Conservation (phyloP, 495 filamentous ascomycete genomes). For the Halenospora varia region DNA sequence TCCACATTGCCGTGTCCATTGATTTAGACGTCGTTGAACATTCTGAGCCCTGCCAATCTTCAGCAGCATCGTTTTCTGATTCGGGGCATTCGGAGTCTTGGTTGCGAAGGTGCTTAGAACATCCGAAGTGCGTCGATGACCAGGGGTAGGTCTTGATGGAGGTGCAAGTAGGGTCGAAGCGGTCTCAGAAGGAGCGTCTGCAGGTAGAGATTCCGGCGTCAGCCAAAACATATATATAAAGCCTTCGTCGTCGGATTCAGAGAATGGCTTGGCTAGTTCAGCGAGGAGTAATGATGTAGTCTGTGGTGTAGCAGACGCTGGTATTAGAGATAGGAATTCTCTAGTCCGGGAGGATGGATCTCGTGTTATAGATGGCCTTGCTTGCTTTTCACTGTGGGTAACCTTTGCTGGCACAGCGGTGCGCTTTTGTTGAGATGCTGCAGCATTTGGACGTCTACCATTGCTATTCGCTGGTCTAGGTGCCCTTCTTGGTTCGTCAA, state of each 20-base stretch:
- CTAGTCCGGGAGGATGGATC: slow-evolving; percentile 38
- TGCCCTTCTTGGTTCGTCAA: slow-evolving; percentile 13
- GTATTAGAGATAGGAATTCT: slow-evolving; percentile 65
- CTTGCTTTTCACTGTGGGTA: neutral
- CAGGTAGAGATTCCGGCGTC: slow-evolving; percentile 48
- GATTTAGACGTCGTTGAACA: slow-evolving; percentile 83
- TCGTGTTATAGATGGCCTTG: slow-evolving; percentile 14
- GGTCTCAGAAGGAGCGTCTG: slow-evolving; percentile 49
- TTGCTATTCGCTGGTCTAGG: slow-evolving; percentile 19
- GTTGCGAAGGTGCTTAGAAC: slow-evolving; percentile 44
- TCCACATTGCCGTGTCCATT: slow-evolving; percentile 91
- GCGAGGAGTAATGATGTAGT: slow-evolving; percentile 61
- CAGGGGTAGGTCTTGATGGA: slow-evolving; percentile 36
- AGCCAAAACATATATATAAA: slow-evolving; percentile 99
- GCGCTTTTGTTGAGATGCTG: slow-evolving; percentile 5
- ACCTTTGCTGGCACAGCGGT: neutral
- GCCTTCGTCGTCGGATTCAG: slow-evolving; percentile 72
- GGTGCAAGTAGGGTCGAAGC: slow-evolving; percentile 55
- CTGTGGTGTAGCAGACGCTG: slow-evolving; percentile 54
- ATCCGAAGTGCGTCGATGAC: slow-evolving; percentile 58
- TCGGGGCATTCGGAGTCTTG: neutral
- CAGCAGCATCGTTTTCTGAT: slow-evolving; percentile 60
- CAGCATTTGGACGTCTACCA: slow-evolving; percentile 2
- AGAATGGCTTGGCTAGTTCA: slow-evolving; percentile 82
- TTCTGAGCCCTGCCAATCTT: slow-evolving; percentile 93